These are phyloP conservation scores for Xylariales sp. DNA, from an alignment of 2,329 filamentous ascomycete genomes.

Conservation along the genomic window DNA sequence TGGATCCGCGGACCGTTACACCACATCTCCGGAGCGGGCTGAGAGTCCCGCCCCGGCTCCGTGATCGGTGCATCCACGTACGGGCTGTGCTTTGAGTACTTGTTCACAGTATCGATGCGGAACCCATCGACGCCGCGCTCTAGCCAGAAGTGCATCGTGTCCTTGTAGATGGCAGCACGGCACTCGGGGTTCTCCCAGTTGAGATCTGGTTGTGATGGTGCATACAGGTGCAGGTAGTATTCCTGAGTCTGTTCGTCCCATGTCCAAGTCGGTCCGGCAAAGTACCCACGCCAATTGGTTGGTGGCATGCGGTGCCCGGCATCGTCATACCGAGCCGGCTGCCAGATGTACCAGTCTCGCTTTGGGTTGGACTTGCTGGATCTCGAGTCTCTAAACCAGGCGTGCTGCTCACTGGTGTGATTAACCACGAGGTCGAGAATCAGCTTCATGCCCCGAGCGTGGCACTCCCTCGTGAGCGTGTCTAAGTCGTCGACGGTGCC, in stretches of 20 bases:
- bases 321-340: conserved; percentile 46
- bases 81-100: conserved; percentile 57
- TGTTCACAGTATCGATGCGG: conserved; percentile 65
- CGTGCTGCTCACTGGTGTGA: conserved; percentile 55
- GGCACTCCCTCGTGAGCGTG: conserved; percentile 53
- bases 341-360: conserved; percentile 65
- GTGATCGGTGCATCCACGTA: conserved; percentile 49
- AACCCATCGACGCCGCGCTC: conserved; percentile 63
- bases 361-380: conserved; percentile 46
- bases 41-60: conserved; percentile 30
- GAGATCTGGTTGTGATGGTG: conserved; percentile 67
- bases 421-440: conserved; percentile 72
- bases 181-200: conserved; percentile 71
- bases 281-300: conserved; percentile 51
- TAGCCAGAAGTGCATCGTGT: conserved; percentile 70
- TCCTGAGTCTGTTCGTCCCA: conserved; percentile 46
- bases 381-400: conserved; percentile 54
- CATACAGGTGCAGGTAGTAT: conserved; percentile 60
- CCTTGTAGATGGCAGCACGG: conserved; percentile 61
- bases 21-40: conserved; percentile 45
- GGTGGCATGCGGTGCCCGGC: conserved; percentile 52
- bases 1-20: conserved; percentile 60
- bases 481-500: conserved; percentile 66
- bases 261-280: conserved; percentile 45
- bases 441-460: conserved; percentile 58